phyloP scores from a whole-genome alignment of 2,329 filamentous ascomycete species.

The Cercospora sp. region DNA sequence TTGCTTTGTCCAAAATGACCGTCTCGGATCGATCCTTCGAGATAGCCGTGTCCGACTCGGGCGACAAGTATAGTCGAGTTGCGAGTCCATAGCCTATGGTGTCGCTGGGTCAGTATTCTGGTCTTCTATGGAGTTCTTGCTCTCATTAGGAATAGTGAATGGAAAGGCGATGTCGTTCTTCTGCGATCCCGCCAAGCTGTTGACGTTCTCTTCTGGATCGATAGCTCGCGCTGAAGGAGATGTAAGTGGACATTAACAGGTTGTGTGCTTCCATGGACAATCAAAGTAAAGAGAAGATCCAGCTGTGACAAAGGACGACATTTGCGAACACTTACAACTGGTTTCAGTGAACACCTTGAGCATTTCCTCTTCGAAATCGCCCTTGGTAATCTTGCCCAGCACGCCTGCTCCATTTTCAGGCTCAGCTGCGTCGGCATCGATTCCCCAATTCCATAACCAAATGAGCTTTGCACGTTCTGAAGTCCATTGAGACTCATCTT shows the following conservation, averaged over 20 bases:
- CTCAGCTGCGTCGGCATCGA: conserved; percentile 45
- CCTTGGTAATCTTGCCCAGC: conserved; percentile 59
- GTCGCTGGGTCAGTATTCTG: conserved; percentile 26
- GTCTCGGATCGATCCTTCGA: conserved; percentile 53
- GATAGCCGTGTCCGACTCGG: conserved; percentile 54
- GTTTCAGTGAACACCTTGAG: conserved; percentile 63
- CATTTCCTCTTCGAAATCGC: conserved; percentile 69
- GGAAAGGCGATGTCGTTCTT: conserved; percentile 27
- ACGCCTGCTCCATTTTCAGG: conserved; percentile 51
- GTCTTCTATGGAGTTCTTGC: conserved; percentile 10
- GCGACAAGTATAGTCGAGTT: conserved; percentile 57
- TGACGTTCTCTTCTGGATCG: conserved; percentile 29
- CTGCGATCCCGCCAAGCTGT: conserved; percentile 23
- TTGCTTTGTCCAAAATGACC: conserved; percentile 62
- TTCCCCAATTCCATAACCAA: conserved; percentile 74
- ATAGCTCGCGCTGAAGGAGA: conserved; percentile 30
- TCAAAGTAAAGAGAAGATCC: neutral
- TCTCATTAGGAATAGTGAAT: conserved; percentile 25
- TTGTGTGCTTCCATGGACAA: neutral
- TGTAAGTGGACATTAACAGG: conserved; percentile 19
- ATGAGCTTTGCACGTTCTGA: conserved; percentile 64
- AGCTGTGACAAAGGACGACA: neutral
- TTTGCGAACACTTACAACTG: conserved; percentile 35
- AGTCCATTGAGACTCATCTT: conserved; percentile 65
- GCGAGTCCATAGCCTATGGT: conserved; percentile 62